Conservation (phyloP, 768 basidiomycete genomes). For the Podaxis mareebaensis region DNA sequence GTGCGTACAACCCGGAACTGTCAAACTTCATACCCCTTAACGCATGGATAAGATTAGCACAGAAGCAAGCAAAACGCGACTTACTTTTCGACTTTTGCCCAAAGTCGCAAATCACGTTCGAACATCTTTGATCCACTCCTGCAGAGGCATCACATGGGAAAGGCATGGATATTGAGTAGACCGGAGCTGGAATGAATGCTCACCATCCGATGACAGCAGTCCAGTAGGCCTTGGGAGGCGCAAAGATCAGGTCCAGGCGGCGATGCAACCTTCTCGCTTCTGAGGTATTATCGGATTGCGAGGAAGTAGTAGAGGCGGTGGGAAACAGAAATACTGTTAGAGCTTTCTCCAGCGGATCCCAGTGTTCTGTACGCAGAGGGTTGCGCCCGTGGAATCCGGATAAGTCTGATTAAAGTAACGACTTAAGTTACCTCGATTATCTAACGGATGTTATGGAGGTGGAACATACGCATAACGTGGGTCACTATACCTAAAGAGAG, state of each 20-base stretch:
- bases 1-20: slow-evolving; percentile 72
- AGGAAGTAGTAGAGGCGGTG: slow-evolving; percentile 16
- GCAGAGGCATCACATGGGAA: neutral
- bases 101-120: slow-evolving; percentile 77
- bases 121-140: slow-evolving; percentile 93
- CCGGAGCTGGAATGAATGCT: slow-evolving; percentile 13
- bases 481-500: slow-evolving; percentile 62
- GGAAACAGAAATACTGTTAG: slow-evolving; percentile 79
- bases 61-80: slow-evolving; percentile 2
- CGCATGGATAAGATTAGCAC: neutral
- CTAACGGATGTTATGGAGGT: neutral
- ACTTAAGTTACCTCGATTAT: neutral
- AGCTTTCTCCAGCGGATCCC: slow-evolving; percentile 84
- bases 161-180: neutral
- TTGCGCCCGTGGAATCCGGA: slow-evolving; percentile 61
- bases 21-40: slow-evolving; percentile 80
- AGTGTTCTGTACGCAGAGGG: slow-evolving; percentile 55
- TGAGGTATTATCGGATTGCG: neutral
- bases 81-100: slow-evolving; percentile 68
- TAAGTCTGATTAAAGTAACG: slow-evolving; percentile 42
- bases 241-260: slow-evolving; percentile 84
- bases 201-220: slow-evolving; percentile 90
- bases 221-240: slow-evolving; percentile 77
- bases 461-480: slow-evolving; percentile 78
- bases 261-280: slow-evolving; percentile 46